phyloP scores from a whole-genome alignment of 2,329 filamentous ascomycete species.

The Whalleya microplaca region DNA sequence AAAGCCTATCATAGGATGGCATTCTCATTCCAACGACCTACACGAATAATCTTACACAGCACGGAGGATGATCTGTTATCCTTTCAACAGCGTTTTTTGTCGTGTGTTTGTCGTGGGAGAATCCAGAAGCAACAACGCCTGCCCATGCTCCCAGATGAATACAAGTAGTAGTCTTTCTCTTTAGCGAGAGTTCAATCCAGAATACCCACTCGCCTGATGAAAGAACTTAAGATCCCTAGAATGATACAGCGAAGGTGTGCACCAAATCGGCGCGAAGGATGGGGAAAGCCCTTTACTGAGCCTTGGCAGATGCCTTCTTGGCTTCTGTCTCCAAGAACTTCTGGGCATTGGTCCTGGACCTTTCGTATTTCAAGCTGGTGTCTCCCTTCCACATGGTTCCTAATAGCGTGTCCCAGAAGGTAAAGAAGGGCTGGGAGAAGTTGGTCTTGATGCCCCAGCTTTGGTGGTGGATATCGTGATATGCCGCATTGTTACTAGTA shows the following conservation, averaged over 20 bases:
- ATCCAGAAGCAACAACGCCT: slow-evolving; percentile 24
- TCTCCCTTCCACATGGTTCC: slow-evolving; percentile 82
- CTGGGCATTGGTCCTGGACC: slow-evolving; percentile 45
- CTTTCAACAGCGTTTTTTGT: slow-evolving; percentile 2
- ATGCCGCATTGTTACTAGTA: slow-evolving; percentile 92
- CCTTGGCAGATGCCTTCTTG: slow-evolving; percentile 38
- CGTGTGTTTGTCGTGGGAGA: slow-evolving; percentile 14
- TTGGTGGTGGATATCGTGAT: slow-evolving; percentile 98
- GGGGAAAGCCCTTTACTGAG: slow-evolving; percentile 24
- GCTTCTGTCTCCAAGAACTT: slow-evolving; percentile 52
- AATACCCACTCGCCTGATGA: slow-evolving; percentile 19
- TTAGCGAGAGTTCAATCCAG: slow-evolving; percentile 21
- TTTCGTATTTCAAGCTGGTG: slow-evolving; percentile 47
- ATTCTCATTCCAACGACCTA: too few species aligned
- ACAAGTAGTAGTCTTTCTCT: slow-evolving; percentile 18
- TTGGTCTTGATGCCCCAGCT: slow-evolving; percentile 99
- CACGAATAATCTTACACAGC: slow-evolving; percentile 7
- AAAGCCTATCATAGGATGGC: not conserved
- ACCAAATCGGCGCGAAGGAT: slow-evolving; percentile 9
- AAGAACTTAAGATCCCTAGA: slow-evolving; percentile 27
- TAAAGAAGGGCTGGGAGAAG: slow-evolving; percentile 91
- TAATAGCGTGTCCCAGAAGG: slow-evolving; percentile 86
- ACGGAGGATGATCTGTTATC: slow-evolving; percentile 5
- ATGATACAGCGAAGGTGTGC: slow-evolving; percentile 31
- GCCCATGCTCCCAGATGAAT: slow-evolving; percentile 20